These are phyloP conservation scores for Curvularia verruculosa DNA, from an alignment of 2,329 filamentous ascomycete species.

Conservation along the genomic window DNA sequence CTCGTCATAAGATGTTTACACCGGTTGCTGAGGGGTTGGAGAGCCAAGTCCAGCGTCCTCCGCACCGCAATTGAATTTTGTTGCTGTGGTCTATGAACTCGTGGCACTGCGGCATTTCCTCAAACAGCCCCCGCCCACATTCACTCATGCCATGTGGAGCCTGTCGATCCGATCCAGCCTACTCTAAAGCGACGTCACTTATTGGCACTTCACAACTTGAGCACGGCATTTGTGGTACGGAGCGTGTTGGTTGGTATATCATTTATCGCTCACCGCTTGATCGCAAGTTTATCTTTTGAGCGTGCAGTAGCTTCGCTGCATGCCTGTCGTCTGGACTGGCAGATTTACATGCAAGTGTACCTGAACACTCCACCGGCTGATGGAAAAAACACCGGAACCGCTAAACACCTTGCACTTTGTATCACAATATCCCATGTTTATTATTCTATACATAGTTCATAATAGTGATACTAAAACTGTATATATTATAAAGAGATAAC, in stretches of 20 bases:
- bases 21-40: background rate
- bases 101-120: slow-evolving; percentile 17
- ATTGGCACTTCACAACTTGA: slow-evolving; percentile 8
- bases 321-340: slow-evolving; percentile 10
- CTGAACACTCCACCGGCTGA: too few relatives aligned
- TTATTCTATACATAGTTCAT: too few relatives aligned
- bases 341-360: slow-evolving; percentile 8
- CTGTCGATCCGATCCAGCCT: slow-evolving; percentile 20
- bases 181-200: slow-evolving; percentile 29
- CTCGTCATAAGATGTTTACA: slow-evolving; percentile 3
- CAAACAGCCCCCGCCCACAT: slow-evolving; percentile 16
- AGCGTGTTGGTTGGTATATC: background rate
- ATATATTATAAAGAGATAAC: too few relatives aligned
- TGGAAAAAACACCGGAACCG: too few relatives aligned
- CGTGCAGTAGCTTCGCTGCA: slow-evolving; percentile 4
- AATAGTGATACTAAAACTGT: too few relatives aligned
- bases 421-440: too few relatives aligned
- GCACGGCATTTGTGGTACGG: slow-evolving; percentile 4
- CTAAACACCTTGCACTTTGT: too few relatives aligned
- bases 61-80: slow-evolving; percentile 2
- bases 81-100: background rate
- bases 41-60: slow-evolving; percentile 2
- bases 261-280: slow-evolving; percentile 10
- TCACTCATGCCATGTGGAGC: slow-evolving; percentile 18
- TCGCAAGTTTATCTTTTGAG: slow-evolving; percentile 11